Base-by-base conservation (phyloP, 2,329 filamentous ascomycete species). In the Calonectria pteridis region DNA sequence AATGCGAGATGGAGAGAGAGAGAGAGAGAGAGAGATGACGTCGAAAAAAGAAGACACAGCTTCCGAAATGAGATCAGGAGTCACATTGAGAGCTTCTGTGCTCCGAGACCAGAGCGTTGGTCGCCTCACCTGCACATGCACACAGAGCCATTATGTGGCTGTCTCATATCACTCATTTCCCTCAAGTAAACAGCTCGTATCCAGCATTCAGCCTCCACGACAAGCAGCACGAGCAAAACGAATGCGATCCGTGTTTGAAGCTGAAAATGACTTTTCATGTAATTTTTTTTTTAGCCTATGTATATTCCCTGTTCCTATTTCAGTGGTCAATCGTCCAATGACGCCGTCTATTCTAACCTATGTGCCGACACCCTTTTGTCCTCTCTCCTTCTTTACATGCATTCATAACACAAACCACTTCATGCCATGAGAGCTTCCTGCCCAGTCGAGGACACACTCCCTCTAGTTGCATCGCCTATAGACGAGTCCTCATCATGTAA, bases 331-430 rank as follows among this genome's bases (percentile, higher is more conserved):
- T 62, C 55, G 33, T 40, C 55, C 55, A 62, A 62, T 20, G 33
- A 62, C 55, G 55, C 55, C 55, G 33, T 62, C 55, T 62, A 62
- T 37, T 62, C 55, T 62, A 62, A 62, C 55, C 55, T 40, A 40
- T 62, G 35, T 62, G n/a, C 55, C 33, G 13, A 62, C 55, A 62
- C 55, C 55, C 10, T 62, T 62, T 62, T 62, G 55, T n/a, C 35
- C 55, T 28, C 35, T 37, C 55, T 62, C 50, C 43, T 58, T 63
- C 55, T 6, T 33, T 23, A 69, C 55, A 62, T 62, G 55, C 26
- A 62, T 40, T 62, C 55, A 40, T 62, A 62, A 40, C 35, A 62
- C 55, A 62, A 40, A 33, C 55, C 35, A 62, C 55, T 31, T n/a
- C 31, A 37, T 59, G 33, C 55, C 55, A 53, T 31, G 50, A 53